Conservation (phyloP, 768 basidiomycete species). For the Mycena filopes region DNA sequence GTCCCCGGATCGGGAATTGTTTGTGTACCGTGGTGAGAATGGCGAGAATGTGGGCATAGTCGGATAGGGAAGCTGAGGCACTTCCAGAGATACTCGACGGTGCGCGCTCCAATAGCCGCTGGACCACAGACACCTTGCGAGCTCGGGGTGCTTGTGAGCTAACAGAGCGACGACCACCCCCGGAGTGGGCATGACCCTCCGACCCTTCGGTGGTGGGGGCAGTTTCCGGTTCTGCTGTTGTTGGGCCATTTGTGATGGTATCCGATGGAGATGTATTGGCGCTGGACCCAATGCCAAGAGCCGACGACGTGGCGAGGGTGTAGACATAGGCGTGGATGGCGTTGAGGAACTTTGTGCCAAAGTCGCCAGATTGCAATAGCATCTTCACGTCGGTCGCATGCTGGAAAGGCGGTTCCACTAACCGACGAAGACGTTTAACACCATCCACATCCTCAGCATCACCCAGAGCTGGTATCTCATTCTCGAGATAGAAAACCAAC, state of each 20-base stretch:
- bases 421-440: slow-evolving; percentile 54
- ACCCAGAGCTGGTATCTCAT: slow-evolving; percentile 77
- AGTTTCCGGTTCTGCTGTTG: slow-evolving; percentile 39
- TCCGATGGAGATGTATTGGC: slow-evolving; percentile 55
- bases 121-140: slow-evolving; percentile 66
- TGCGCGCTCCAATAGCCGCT: slow-evolving; percentile 61
- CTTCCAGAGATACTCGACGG: slow-evolving; percentile 55
- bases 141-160: slow-evolving; percentile 58
- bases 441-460: slow-evolving; percentile 61
- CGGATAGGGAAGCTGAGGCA: slow-evolving; percentile 71
- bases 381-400: slow-evolving; percentile 58
- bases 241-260: slow-evolving; percentile 45
- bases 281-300: slow-evolving; percentile 60
- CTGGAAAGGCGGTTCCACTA: slow-evolving; percentile 60
- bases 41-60: slow-evolving; percentile 77
- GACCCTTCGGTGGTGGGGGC: slow-evolving; percentile 32
- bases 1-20: slow-evolving; percentile 76
- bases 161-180: slow-evolving; percentile 58
- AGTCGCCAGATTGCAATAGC: slow-evolving; percentile 66
- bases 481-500: slow-evolving; percentile 78
- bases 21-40: slow-evolving; percentile 76
- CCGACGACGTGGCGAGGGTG: slow-evolving; percentile 77
- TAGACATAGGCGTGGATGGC: slow-evolving; percentile 85
- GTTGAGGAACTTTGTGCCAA: slow-evolving; percentile 77
- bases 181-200: slow-evolving; percentile 46